Base-by-base conservation (phyloP, 768 basidiomycete genomes). In the Rhizopogon vesiculosus region DNA sequence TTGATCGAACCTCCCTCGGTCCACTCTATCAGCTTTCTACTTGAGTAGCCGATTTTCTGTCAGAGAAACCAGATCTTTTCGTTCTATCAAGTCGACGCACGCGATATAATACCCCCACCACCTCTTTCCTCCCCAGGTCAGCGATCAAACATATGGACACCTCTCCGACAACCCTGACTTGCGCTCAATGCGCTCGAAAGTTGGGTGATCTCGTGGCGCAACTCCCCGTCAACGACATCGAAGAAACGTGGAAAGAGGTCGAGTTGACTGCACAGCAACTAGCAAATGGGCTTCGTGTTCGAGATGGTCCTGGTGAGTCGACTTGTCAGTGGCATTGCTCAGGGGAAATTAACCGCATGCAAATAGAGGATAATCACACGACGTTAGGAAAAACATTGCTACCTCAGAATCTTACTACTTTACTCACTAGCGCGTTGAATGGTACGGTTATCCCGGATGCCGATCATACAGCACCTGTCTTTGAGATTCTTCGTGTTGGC, bases 401-500 rank as follows among this genome's bases (percentile, higher is more conserved):
- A 44, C 87, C 89, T 8, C 81, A 81, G 60, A 80, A 83, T 51
- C 71, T 92, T 48, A 81, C 80, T 10, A 74, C 83, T 35, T 76
- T 93, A 18, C 69, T 91, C 28, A 75, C 77, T 38, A 70, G 76
- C 42, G 82, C 85, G 7, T 71, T 87, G 19, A 73, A 77, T 54
- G 81, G 77, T 42, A 65, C 78, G 5, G 59, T 76, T 18, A 73
- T 77, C 45, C 81, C 83, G 5, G 70, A 66, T 53, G 70, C 75
- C 29, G 58, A 69, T n/a, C 78, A 76, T 56, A 75, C 81, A 49
- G 64, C 78, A 8, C 78, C 80, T 9, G 74, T 85, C 22, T 81
- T 80, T 56, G 88, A 93, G 66, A 71, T 91, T 31, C 78, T 93
- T 53, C 80, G 91, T 55, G 83, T 91, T 13, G 84, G 83, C 25